Evolutionary conservation across 768 basidiomycete genomes (phyloP), one percentile per base, ranked within the genome.

Genomic region (Boletellus ananiceps): DNA sequence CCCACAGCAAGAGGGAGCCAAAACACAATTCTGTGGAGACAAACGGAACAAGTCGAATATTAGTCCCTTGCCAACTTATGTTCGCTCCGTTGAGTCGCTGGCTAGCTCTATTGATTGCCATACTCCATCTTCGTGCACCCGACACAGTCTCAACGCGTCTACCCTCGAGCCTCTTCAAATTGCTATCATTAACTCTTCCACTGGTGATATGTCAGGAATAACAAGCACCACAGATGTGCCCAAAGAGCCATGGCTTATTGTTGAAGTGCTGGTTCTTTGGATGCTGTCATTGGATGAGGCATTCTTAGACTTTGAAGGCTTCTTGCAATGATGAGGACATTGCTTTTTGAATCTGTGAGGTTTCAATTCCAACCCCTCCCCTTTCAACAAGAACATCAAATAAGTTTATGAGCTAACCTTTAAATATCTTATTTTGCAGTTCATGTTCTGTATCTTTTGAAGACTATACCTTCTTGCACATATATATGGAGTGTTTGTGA

Each of bases 211-310:
- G 39, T 54, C 6, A 44, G 38, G 7, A 33, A 19, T 16, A 34
- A 42, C 37, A 5, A 36, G 4, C 23, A 29, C 8, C 29, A 29
- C 32, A 11, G 35, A 21, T 15, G 8, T 40, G 14, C 29, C 40
- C 16, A 45, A 57, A 15, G 74, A 76, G 43, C 75, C 78, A 29
- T 71, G 85, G n/a, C 70, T 84, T 4, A 90, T 91, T 40, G 87
- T 90, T 9, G 88, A 93, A 63, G 89, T 81, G 2, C 73, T 92
- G 27, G 83, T 93, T 2, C 81, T 90, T 16, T 76, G 86, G 40
- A 88, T 91, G 65, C 71, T 90, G 69, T 82, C 83, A 15, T 58
- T 84, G 2, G 85, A 86, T 49, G 89, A 91, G 62, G 84, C 74
- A 15, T 91, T 82, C 63, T 62, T 90, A 47, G 87, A 90, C 61